Conservation (phyloP, 129 eudicot genomes). For the Ambrosia trifida region DNA sequence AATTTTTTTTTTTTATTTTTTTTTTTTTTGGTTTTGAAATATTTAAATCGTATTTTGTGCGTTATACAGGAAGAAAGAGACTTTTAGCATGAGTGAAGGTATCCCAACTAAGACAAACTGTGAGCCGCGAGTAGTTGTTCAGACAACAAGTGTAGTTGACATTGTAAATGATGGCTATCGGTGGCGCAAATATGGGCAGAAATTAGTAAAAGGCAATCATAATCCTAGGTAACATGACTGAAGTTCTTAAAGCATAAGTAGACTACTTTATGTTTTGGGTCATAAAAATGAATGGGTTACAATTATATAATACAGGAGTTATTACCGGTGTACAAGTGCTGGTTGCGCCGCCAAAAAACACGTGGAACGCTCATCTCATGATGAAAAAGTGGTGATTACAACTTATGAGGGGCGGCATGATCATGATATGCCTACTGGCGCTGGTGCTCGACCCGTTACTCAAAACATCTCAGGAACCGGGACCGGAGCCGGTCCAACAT, state of each 20-base stretch:
- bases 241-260: background rate
- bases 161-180: slow-evolving; percentile 87
- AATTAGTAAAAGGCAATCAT: slow-evolving; percentile 82
- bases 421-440: slow-evolving; percentile 51
- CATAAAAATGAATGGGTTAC: background rate
- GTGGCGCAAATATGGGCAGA: slow-evolving; percentile 98
- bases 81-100: slow-evolving; percentile 34
- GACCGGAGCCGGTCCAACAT: background rate
- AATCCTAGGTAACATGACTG: slow-evolving; percentile 67
- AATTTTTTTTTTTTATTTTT: background rate
- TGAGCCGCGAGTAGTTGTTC: slow-evolving; percentile 69
- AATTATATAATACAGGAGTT: slow-evolving; percentile 64
- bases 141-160: slow-evolving; percentile 80
- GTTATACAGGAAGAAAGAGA: slow-evolving; percentile 65
- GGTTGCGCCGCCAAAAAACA: slow-evolving; percentile 80
- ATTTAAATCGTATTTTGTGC: background rate
- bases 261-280: background rate
- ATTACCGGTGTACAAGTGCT: slow-evolving; percentile 70
- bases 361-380: slow-evolving; percentile 78
- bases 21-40: background rate
- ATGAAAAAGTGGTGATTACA: slow-evolving; percentile 67
- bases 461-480: slow-evolving; percentile 39
- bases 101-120: slow-evolving; percentile 45
- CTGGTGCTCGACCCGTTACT: slow-evolving; percentile 44
- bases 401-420: slow-evolving; percentile 78